These are phyloP conservation scores for Colletotrichum lupini DNA, from an alignment of 2,329 filamentous ascomycete genomes.

Conservation along the genomic window DNA sequence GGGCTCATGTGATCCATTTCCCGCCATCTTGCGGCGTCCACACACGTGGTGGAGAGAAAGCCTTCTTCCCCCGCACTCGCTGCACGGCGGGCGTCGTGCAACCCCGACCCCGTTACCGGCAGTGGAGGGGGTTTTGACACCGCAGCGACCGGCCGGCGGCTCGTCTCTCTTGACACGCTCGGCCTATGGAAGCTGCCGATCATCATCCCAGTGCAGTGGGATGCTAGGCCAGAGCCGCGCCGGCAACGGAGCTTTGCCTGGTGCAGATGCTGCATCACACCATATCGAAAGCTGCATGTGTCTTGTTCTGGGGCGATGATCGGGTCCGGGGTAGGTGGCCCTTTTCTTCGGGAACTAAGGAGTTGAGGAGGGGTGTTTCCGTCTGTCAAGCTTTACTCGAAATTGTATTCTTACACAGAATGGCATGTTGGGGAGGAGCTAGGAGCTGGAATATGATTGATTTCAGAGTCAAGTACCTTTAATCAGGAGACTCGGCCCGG, in stretches of 20 bases:
- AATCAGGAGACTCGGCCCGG: not conserved
- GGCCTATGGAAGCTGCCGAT: not conserved
- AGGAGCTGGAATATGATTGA: too few relatives aligned
- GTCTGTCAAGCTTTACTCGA: not conserved
- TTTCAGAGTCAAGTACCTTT: too few relatives aligned
- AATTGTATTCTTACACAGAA: not conserved
- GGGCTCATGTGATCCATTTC: conserved; percentile 14
- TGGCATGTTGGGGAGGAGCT: not conserved
- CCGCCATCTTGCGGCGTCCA: conserved; percentile 5
- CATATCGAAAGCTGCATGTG: conserved; percentile 12
- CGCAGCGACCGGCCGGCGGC: not conserved
- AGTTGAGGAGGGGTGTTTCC: not conserved
- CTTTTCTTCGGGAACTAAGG: not conserved
- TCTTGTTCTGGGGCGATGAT: conserved; percentile 18
- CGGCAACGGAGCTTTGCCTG: conserved; percentile 23
- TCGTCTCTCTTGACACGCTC: not conserved
- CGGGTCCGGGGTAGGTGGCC: conserved; percentile 1
- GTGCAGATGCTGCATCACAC: not conserved
- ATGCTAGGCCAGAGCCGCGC: conserved; percentile 25
- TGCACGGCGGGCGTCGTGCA: conserved; percentile 10
- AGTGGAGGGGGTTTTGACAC: not conserved
- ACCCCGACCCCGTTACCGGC: not conserved
- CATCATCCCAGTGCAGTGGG: conserved; percentile 9
- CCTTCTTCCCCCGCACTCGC: conserved; percentile 23
- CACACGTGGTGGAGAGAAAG: not conserved